Conservation (phyloP, 2,329 filamentous ascomycete species). For the Macrophomina tecta region DNA sequence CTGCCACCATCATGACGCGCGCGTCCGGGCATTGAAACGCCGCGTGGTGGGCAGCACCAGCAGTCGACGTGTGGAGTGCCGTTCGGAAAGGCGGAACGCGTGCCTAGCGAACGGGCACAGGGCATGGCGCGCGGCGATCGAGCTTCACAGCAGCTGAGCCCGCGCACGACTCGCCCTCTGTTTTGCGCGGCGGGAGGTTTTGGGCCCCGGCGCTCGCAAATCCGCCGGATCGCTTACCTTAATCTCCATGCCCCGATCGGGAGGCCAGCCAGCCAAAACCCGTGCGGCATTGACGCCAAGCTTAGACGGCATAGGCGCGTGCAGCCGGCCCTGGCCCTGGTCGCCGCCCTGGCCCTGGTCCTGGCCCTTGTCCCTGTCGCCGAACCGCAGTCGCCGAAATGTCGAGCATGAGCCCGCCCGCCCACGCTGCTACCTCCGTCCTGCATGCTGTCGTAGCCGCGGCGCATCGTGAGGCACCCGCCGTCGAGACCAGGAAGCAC, state of each 20-base stretch:
- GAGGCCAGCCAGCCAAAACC: conserved; percentile 22
- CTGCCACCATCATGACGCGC: neutral
- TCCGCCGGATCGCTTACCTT: conserved; percentile 25
- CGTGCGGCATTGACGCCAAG: conserved; percentile 25
- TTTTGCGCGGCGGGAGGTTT: neutral
- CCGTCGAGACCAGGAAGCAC: neutral
- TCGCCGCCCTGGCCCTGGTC: neutral
- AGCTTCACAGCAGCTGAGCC: neutral
- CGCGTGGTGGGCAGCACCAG: neutral
- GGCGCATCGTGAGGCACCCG: conserved; percentile 17
- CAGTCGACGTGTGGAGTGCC: neutral
- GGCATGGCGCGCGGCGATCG: conserved; percentile 7
- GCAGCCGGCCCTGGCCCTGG: conserved; percentile 8
- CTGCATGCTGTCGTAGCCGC: conserved; percentile 10
- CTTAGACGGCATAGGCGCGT: conserved; percentile 1
- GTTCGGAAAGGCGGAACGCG: conserved; percentile 22
- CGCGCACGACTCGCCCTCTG: conserved; percentile 1
- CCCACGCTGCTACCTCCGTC: conserved; percentile 3
- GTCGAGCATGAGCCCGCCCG: conserved; percentile 21
- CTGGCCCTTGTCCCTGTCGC: neutral
- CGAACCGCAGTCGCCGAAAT: conserved; percentile 5
- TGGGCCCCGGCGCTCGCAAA: conserved; percentile 8
- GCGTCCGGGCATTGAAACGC: no score
- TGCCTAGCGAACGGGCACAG: conserved; percentile 16
- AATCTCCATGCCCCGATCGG: conserved; percentile 25